Evolutionary conservation across 1,139 yeast genomes (phyloP), one percentile per base, ranked within the genome.

Genomic region (Yamadazyma songkhlaensis): DNA sequence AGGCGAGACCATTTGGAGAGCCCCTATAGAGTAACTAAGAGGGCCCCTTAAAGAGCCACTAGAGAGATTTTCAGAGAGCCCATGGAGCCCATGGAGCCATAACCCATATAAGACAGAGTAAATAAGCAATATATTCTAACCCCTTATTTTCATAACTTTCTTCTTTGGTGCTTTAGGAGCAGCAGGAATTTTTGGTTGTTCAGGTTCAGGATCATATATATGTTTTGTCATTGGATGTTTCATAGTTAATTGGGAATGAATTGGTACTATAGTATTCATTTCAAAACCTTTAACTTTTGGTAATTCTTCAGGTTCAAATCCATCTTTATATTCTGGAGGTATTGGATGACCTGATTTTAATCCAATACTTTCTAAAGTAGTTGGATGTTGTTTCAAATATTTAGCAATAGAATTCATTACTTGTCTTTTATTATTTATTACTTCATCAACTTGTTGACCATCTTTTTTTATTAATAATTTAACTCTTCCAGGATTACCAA

Each of bases 401-500:
- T 74, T 72, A 4, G 85, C 79, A 34, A 92, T 70, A 31, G 72
- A 69, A 33, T 72, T 69, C 56, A 84, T 68, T 37, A 92, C 62
- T 37, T 77, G 80, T 49, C 95, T 77, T 58, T 90, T 90, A 49
- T 77, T 81, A 33, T 63, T 61, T 45, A 70, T 60, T 34, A 71
- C 60, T 24, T 59, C 47, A 40, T 68, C 69, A 3, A 61, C 53
- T 22, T 64, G 57, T 34, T 62, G 63, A 12, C 79, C 77, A 24
- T 69, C 59, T 42, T 73, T 73, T 51, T 79, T 81, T 29, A 85
- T 50, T 34, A 79, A 64, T 14, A 89, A 85, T 49, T 96, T 76
- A 27, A 92, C 92, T 51, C 97, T 75, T 10, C 98, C 98, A 2
- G 97, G 95, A 56, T 92, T 92, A 44, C 97, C 96, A 75, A 85